Base-by-base conservation (phyloP, 495 filamentous ascomycete genomes). In the Achaetomiella virescens region DNA sequence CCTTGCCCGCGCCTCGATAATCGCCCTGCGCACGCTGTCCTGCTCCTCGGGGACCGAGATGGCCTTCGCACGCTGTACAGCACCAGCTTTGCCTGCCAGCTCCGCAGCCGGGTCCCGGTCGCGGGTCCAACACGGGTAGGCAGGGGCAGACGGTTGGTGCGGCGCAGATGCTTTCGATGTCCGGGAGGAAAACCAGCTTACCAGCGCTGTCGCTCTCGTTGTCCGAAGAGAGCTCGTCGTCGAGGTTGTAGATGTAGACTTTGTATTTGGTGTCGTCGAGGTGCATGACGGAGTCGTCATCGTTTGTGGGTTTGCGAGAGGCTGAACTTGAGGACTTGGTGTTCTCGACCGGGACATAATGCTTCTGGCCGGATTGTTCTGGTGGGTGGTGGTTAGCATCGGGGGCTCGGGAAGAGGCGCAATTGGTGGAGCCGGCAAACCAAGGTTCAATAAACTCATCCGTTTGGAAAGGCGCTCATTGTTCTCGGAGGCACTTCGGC, bases 221-320 rank as follows among this genome's bases (percentile, higher is more conserved):
- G 31, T 72, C 75, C 8, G 88, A 86, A 0, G 83, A 84, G 38
- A 97, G 79, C 73, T 98, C 92, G 50, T 81, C 87, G 60, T 95
- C 93, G 22, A 98, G 75, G 66, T 93, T 82, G 75, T 91, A 81
- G 65, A 98, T 90, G 75, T 91, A 98, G 49, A 96, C 81, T 54
- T 84, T 89, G 70, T 92, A 75, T 59, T 86, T 85, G 17, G 91
- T 86, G 68, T 96, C 85, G 73, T 98, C 93, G 49, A 97, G 71
- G 48, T 88, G 79, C 93, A 98, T 69, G 29, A 56, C 95, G 35
- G 69, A 58, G 60, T 91, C 85, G 55, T 78, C 71, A n/a, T 70
- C 67, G 43, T 58, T 42, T 20, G 10, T 10, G 47, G 58, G 22
- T 27, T 17, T 21, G 36, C n/a, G 11, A 31, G 48, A 18, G 27